A percentile compares a stretch with the other conserved stretches of the same genome.
Evolutionary conservation across 352 stramenopile species (phyloP).

Genomic region (Pythium myriotylum): DNA sequence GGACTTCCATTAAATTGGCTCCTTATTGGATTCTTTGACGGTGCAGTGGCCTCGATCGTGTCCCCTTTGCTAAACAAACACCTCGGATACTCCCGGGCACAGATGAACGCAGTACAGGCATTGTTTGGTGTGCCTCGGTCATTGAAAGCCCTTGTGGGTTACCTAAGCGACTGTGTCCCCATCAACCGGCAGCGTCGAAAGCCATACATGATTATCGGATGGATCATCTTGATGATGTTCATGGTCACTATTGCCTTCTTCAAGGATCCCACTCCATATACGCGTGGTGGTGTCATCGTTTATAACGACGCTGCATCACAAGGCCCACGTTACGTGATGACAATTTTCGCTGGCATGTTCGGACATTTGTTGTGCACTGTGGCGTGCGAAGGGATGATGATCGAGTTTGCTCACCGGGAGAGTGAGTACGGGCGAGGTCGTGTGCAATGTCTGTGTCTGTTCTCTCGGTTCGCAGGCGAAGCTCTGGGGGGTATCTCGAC

Average conservation of each 20-base stretch:
- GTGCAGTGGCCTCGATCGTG: slow-evolving; percentile 14
- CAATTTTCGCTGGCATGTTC: slow-evolving; percentile 12
- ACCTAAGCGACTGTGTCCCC: slow-evolving; percentile 24
- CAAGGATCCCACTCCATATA: not conserved
- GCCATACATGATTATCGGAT: slow-evolving; percentile 31
- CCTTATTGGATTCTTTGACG: slow-evolving; percentile 29
- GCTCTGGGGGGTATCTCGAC: not conserved
- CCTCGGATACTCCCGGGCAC: slow-evolving; percentile 15
- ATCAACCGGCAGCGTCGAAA: slow-evolving; percentile 30
- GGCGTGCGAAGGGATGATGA: slow-evolving; percentile 22
- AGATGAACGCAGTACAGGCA: not conserved
- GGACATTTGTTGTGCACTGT: slow-evolving; percentile 12
- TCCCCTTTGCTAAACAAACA: slow-evolving; percentile 31
- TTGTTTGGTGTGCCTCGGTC: slow-evolving; percentile 9
- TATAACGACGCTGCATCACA: not conserved
- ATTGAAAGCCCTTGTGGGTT: slow-evolving; percentile 27
- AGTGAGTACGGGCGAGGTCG: slow-evolving; percentile 13
- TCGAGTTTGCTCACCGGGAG: slow-evolving; percentile 28
- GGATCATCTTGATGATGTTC: slow-evolving; percentile 8
- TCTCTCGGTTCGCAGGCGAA: slow-evolving; percentile 13
- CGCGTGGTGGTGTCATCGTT: not conserved
- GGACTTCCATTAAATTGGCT: slow-evolving; percentile 30
- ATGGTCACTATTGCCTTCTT: slow-evolving; percentile 12
- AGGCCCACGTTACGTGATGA: slow-evolving; percentile 6
- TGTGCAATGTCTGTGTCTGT: slow-evolving; percentile 6